These are phyloP conservation scores for Macaranga tanarius DNA, from an alignment of 441 rosid genomes.

Conservation along the genomic window DNA sequence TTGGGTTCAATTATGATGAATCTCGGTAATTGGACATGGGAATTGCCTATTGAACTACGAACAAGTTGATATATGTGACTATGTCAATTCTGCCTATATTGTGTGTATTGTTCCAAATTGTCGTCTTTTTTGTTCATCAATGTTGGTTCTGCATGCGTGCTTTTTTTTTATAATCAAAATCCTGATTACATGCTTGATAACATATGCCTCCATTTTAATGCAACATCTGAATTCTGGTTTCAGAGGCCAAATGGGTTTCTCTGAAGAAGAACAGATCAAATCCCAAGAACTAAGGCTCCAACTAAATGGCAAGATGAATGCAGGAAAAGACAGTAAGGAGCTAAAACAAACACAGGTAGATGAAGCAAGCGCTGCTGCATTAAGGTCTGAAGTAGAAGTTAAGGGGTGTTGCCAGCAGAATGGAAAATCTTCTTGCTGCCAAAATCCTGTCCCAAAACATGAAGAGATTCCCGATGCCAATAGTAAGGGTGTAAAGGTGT, in stretches of 20 bases:
- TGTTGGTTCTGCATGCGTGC: neutral
- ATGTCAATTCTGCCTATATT: neutral
- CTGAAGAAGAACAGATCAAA: slow-evolving; percentile 75
- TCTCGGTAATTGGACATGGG: neutral
- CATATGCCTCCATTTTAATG: neutral
- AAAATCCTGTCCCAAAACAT: slow-evolving; percentile 30
- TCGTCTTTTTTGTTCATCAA: neutral
- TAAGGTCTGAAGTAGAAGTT: slow-evolving; percentile 41
- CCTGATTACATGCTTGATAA: neutral
- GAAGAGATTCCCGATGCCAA: slow-evolving; percentile 32
- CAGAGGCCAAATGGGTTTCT: slow-evolving; percentile 97
- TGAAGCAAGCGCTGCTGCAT: slow-evolving; percentile 22
- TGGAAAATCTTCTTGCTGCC: slow-evolving; percentile 59
- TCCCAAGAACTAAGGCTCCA: slow-evolving; percentile 57
- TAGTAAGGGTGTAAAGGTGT: slow-evolving; percentile 35
- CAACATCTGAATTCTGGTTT: slow-evolving; percentile 20
- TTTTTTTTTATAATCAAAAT: too few relatives aligned
- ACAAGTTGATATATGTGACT: neutral
- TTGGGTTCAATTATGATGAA: neutral
- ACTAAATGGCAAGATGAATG: slow-evolving; percentile 38
- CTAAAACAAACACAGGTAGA: slow-evolving; percentile 34
- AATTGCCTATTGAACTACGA: neutral
- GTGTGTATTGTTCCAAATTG: neutral
- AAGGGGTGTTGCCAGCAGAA: slow-evolving; percentile 63
- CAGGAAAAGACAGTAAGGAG: slow-evolving; percentile 30